Conservation (phyloP, 306 rosid species). For the Malus orientalis region DNA sequence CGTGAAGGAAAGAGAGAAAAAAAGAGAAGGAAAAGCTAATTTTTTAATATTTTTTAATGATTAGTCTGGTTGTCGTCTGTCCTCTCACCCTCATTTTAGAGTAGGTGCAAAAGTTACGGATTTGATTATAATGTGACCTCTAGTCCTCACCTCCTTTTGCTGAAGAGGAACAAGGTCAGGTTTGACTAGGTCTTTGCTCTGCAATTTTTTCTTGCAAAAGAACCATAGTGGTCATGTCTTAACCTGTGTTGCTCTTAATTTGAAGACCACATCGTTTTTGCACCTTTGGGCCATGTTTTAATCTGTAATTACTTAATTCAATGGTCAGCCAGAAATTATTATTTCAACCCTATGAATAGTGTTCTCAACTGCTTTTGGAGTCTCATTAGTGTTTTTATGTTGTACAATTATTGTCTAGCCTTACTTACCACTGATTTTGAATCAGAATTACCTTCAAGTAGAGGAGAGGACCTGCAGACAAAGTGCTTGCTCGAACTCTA, state of each 20-base stretch:
- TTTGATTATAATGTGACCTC: background rate
- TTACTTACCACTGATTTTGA: slow-evolving; percentile 30
- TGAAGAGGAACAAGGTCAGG: background rate
- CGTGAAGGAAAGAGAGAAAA: background rate
- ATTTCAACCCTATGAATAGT: background rate
- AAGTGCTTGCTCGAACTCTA: slow-evolving; percentile 89
- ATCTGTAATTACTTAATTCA: background rate
- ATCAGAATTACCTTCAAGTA: slow-evolving; percentile 85
- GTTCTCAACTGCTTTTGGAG: background rate
- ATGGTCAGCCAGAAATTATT: background rate
- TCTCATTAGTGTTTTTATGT: background rate
- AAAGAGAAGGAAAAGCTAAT: background rate
- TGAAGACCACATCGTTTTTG: background rate
- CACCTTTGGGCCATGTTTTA: background rate
- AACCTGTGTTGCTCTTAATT: background rate
- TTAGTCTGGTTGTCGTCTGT: background rate
- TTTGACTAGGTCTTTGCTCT: background rate
- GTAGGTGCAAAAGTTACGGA: background rate
- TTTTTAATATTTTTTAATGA: background rate
- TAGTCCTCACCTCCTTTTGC: background rate
- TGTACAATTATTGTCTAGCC: background rate
- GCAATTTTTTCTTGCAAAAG: background rate
- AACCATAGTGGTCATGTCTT: background rate
- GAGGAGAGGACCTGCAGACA: slow-evolving; percentile 93
- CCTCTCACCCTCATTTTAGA: background rate